Conservation (phyloP, 345 rosid genomes). For the Euphorbia tirucalli region DNA sequence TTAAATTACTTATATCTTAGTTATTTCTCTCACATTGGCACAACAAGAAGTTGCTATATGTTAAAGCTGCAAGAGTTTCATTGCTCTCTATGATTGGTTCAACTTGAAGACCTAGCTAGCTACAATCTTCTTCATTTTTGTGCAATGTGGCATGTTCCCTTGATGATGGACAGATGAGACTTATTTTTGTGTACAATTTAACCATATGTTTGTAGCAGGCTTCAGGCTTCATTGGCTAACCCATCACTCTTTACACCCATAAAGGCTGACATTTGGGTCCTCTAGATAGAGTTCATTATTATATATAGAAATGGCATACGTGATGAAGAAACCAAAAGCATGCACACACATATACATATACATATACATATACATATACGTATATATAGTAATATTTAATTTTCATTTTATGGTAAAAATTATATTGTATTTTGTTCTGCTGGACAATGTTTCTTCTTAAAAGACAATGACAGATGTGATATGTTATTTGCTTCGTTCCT, state of each 20-base stretch:
- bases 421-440: not conserved
- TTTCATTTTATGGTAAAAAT: not conserved
- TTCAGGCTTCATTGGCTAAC: conserved; percentile 18
- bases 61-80: conserved; percentile 18
- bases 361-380: too few relatives aligned
- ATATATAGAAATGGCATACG: not conserved
- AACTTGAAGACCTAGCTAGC: not conserved
- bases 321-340: too few relatives aligned
- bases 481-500: too few relatives aligned
- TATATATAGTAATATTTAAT: not conserved
- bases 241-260: conserved; percentile 35
- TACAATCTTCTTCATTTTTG: conserved; percentile 22
- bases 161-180: conserved; percentile 8
- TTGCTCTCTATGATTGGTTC: conserved; percentile 23
- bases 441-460: not conserved
- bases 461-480: not conserved
- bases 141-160: conserved; percentile 34
- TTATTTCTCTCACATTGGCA: not conserved
- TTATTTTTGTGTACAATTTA: not conserved
- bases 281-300: conserved; percentile 5
- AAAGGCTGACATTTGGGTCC: conserved; percentile 35
- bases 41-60: not conserved
- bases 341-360: not conserved
- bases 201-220: not conserved
- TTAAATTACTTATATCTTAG: too few relatives aligned